Conservation (phyloP, 108 stramenopile genomes). For the Cylindrotheca fusiformis region DNA sequence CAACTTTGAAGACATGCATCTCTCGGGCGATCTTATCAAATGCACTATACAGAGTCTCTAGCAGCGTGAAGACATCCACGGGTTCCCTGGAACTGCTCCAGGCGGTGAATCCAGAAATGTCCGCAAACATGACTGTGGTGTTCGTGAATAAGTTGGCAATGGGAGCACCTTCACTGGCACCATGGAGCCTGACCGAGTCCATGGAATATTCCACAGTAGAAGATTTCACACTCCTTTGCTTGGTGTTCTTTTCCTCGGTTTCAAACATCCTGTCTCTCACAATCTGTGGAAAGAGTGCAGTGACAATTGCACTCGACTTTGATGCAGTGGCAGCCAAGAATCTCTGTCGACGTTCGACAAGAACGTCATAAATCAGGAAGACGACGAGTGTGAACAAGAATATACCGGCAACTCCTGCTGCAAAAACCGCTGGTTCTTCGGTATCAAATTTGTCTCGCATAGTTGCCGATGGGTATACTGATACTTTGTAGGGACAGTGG, state of each 20-base stretch:
- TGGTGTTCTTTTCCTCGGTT: constrained; percentile 1
- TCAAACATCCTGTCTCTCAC: constrained; percentile 27
- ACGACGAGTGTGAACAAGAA: constrained; percentile 28
- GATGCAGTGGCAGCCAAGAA: constrained; percentile 13
- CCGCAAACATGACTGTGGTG: background rate
- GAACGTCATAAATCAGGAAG: constrained; percentile 24
- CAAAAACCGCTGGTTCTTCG: constrained; percentile 35
- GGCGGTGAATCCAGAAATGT: background rate
- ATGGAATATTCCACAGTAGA: background rate
- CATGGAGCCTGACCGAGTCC: background rate
- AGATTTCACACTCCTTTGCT: background rate
- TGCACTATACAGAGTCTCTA: background rate
- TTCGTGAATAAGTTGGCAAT: background rate
- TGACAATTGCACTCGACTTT: constrained; percentile 19
- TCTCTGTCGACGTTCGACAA: constrained; percentile 22
- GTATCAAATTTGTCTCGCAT: constrained; percentile 11
- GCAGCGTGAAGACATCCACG: background rate
- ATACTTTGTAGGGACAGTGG: background rate
- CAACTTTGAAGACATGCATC: background rate
- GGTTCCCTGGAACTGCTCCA: background rate
- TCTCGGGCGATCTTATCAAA: background rate
- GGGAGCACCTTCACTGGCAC: background rate
- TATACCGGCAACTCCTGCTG: constrained; percentile 32
- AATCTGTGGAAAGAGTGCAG: constrained; percentile 16
- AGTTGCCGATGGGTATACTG: constrained; percentile 37